Base-by-base conservation (phyloP, 176 grass and related monocot genomes). In the Coix lacrymajobi region DNA sequence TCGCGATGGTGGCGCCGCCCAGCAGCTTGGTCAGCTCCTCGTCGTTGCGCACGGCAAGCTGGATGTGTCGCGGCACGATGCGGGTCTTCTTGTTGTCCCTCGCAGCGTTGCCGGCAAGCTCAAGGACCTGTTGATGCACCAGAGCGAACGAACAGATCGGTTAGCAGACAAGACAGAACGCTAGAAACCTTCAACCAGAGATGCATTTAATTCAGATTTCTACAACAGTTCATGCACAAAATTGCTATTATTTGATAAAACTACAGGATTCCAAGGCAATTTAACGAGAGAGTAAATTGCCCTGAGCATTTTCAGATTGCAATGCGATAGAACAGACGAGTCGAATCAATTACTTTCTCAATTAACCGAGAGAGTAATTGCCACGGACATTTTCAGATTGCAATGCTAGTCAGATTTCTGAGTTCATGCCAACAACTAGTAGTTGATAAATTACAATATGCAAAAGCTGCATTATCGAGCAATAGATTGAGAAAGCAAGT, bases 41-140 rank as follows among this genome's bases (percentile, higher is more conserved):
- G 54, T 98, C 91, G 33, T 98, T 98, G 31, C 92, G 68, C 0
- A 95, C 90, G 0, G 91, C 91, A 2, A 95, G 81, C 78, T 98
- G 90, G 84, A 98, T 98, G 90, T 98, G 96, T 24, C 92, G 92
- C 0, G 92, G 89, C 84, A 93, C 92, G 56, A 98, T 95, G 24
- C 89, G 89, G 1, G 90, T 93, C 85, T 95, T 98, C 90, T 98
- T 98, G 90, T 98, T 98, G 52, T 98, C 92, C 25, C 92, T 79
- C 5, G 92, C 95, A 5, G 92, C 92, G 20, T 98, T 98, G 0
- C 96, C 90, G 0, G 96, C 96, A 1, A 98, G 77, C 81, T 98
- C 96, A 0, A 95, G 48, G 0, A 98, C 96, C 92, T 95, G 62
- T 12, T 19, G 17, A 3, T 48, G 2, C 5, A 6, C 1, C 2